Conservation (phyloP, 2,329 filamentous ascomycete species). For the Nemania serpens region DNA sequence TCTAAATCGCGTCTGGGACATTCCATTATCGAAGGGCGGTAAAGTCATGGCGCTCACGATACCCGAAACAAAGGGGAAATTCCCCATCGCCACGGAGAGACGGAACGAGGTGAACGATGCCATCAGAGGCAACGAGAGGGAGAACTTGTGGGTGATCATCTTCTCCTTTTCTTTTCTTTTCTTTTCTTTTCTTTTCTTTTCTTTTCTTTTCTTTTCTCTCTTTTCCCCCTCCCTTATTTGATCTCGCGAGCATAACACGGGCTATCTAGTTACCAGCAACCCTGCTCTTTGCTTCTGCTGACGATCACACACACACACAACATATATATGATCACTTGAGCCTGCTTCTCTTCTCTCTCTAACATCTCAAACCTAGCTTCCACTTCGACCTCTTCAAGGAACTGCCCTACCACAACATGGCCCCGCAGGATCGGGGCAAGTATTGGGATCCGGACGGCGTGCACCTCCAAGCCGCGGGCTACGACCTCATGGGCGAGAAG, state of each 20-base stretch:
- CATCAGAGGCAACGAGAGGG: conserved; percentile 55
- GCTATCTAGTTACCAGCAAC: neutral
- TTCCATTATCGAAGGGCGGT: conserved; percentile 53
- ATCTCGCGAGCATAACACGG: neutral
- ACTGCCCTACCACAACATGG: conserved; percentile 59
- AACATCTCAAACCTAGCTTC: conserved; percentile 47
- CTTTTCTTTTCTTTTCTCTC: no score
- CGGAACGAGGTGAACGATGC: conserved; percentile 56
- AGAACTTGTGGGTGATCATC: conserved; percentile 54
- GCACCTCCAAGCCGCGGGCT: conserved; percentile 62
- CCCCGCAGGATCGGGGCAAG: conserved; percentile 48
- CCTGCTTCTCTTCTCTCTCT: neutral
- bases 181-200: no score
- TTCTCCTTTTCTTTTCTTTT: neutral
- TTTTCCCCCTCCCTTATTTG: neutral
- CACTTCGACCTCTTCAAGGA: conserved; percentile 60
- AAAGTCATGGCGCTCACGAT: conserved; percentile 68
- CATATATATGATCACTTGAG: neutral
- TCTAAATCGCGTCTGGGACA: conserved; percentile 56
- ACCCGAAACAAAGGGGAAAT: conserved; percentile 52
- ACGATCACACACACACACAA: neutral
- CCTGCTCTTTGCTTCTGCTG: neutral
- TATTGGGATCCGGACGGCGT: conserved; percentile 65
- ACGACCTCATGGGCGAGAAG: conserved; percentile 64
- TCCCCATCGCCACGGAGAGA: conserved; percentile 38